Percentiles rank a stretch among this genome's conserved stretches.
phyloP scores from a whole-genome alignment of 2,329 filamentous ascomycete species.

The Penicillium freii region DNA sequence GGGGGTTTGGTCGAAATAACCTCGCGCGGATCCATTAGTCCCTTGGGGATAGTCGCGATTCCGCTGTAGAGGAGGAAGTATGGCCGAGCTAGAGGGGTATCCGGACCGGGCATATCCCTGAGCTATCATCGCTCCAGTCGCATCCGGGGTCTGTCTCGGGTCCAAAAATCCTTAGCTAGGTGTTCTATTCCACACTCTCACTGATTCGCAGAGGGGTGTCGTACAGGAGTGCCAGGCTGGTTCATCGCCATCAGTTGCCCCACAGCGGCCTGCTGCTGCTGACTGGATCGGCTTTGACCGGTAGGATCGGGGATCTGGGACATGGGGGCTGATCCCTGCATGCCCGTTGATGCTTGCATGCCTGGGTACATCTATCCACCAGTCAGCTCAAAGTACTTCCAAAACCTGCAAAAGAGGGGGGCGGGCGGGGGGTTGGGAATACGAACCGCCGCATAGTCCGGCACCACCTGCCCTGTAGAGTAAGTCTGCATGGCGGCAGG shows the following conservation, averaged over 20 bases:
- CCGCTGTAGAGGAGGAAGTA: constrained; percentile 38
- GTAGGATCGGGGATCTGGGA: constrained; percentile 37
- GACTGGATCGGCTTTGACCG: constrained; percentile 33
- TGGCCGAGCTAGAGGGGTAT: constrained; percentile 34
- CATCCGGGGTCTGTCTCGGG: constrained; percentile 34
- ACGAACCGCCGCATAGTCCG: constrained; percentile 40
- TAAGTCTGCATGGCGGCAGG: constrained; percentile 38
- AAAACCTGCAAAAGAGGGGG: not conserved
- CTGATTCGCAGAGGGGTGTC: constrained; percentile 28
- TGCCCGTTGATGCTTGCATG: constrained; percentile 22
- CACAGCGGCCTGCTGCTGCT: constrained; percentile 35
- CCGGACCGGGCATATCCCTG: constrained; percentile 37
- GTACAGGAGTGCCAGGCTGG: constrained; percentile 40
- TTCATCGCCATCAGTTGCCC: constrained; percentile 39
- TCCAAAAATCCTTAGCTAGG: constrained; percentile 31
- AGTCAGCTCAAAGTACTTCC: not conserved
- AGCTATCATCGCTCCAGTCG: constrained; percentile 38
- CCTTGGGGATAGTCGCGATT: constrained; percentile 32
- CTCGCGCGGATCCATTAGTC: constrained; percentile 28
- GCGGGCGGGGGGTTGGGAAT: not conserved
- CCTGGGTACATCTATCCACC: constrained; percentile 35
- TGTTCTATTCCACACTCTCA: constrained; percentile 23
- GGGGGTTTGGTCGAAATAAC: constrained; percentile 36
- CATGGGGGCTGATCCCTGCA: constrained; percentile 30
- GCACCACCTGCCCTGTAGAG: constrained; percentile 35